Base-by-base conservation (phyloP, 163 green algal genomes). In the Chlamydomonas reinhardtii region DNA sequence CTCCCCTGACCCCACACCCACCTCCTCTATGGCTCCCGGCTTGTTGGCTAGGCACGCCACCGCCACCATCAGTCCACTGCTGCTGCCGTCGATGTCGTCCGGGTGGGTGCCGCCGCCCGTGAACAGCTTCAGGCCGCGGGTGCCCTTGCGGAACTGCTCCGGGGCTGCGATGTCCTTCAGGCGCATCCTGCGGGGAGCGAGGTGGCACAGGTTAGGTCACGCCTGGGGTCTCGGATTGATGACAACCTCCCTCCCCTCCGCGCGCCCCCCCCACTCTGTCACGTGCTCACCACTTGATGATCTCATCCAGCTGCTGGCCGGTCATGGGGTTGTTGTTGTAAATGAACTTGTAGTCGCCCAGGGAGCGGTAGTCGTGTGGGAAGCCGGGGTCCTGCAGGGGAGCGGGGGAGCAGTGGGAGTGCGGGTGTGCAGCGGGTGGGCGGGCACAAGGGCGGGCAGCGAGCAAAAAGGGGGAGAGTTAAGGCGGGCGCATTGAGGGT, bases 311-410 rank as follows among this genome's bases (percentile, higher is more conserved):
- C 25, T 31, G 24, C n/a, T n/a, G n/a, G 32, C 78, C 78, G 15
- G 34, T 68, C 25, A 59, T 56, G 5, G 78, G 68, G 34, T 39
- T 74, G 66, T 69, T 69, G 68, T 85, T 85, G 66, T 70, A 77
- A 15, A 77, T 77, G 68, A 85, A 77, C 32, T 77, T 85, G 78
- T 78, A 85, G 52, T 85, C 78, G 32, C 78, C 78, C 48, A 85
- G 52, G 22, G 68, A 78, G 66, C 68, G 68, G 78, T 85, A 56
- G 78, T 85, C 78, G 68, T 85, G 78, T 12, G 78, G 78, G 48
- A 85, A 85, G 31, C 48, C n/a, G 1, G 68, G 25, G 69, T 85
- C 78, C 78, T 85, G 78, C 6, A 15, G 25, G 52, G 31, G 31
- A 27, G 1, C 5, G 59, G 27, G 43, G 0, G 35, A 29, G 31